These are phyloP conservation scores for Capronia americana DNA, from an alignment of 2,329 filamentous ascomycete species.

Conservation along the genomic window DNA sequence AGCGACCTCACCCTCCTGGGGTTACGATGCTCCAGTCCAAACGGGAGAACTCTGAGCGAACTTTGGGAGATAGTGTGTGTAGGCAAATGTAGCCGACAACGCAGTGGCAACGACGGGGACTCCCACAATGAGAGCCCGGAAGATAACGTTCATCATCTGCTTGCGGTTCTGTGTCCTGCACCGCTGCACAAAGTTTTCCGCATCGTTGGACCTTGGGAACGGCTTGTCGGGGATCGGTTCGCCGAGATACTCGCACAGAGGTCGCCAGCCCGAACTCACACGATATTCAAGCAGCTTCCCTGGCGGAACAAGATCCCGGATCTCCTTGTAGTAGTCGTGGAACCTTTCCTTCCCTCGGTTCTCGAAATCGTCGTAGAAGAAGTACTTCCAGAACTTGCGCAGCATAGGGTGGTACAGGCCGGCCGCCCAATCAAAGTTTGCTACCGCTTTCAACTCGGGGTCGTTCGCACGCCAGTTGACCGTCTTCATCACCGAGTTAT, in stretches of 20 bases:
- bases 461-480: conserved; percentile 72
- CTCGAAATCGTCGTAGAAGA: conserved; percentile 72
- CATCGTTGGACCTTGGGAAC: conserved; percentile 61
- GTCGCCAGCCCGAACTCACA: conserved; percentile 61
- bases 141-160: conserved; percentile 62
- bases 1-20: neutral
- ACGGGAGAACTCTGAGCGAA: conserved; percentile 25
- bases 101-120: conserved; percentile 56
- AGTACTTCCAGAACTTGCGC: conserved; percentile 70
- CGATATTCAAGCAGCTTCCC: conserved; percentile 62
- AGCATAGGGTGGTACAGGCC: conserved; percentile 74
- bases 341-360: conserved; percentile 69
- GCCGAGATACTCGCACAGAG: conserved; percentile 62
- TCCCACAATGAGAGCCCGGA: conserved; percentile 59
- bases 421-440: conserved; percentile 68
- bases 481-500: conserved; percentile 68
- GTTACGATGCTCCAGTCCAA: conserved; percentile 26
- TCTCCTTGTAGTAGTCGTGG: conserved; percentile 61
- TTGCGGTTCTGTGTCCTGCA: conserved; percentile 60
- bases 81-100: conserved; percentile 49
- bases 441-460: conserved; percentile 63
- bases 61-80: conserved; percentile 47
- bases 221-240: conserved; percentile 56
- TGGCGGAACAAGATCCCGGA: conserved; percentile 55
- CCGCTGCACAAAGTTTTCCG: conserved; percentile 61